phyloP scores from a whole-genome alignment of 306 rosid species.

The Astragalus glycyphyllos region DNA sequence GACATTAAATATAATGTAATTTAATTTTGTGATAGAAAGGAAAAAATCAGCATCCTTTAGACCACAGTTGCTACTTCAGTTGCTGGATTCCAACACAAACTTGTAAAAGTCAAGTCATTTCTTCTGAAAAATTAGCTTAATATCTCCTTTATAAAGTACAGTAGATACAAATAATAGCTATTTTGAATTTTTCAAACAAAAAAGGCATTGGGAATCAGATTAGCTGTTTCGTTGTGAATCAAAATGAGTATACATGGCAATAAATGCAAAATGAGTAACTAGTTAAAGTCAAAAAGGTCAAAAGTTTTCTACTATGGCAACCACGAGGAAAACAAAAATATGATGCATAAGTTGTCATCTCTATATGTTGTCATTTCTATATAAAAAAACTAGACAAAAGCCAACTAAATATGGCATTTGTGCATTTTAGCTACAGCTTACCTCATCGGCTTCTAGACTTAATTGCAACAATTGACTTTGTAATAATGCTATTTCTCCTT shows the following conservation, averaged over 20 bases:
- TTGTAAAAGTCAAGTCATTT: constrained; percentile 14
- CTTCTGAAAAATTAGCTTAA: not conserved
- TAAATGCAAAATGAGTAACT: constrained; percentile 9
- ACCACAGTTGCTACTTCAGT: not conserved
- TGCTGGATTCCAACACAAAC: constrained; percentile 27
- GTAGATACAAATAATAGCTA: not conserved
- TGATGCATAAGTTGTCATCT: constrained; percentile 25
- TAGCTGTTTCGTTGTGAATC: constrained; percentile 23
- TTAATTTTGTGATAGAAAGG: constrained; percentile 22
- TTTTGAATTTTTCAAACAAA: constrained; percentile 18
- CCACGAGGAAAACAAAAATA: constrained; percentile 22
- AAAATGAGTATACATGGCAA: constrained; percentile 32
- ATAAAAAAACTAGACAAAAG: constrained; percentile 32
- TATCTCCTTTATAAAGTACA: not conserved
- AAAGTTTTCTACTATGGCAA: constrained; percentile 15
- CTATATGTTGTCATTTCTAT: constrained; percentile 30
- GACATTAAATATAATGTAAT: constrained; percentile 9
- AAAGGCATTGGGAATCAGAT: constrained; percentile 17
- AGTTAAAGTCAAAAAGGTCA: constrained; percentile 15
- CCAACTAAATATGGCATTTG: constrained; percentile 29
- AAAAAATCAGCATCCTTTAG: not conserved
- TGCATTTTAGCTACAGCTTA: constrained; percentile 37
- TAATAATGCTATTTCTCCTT: constrained; percentile 82
- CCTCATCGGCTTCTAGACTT: constrained; percentile 90
- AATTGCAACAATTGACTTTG: constrained; percentile 88